Conservation (phyloP, 306 rosid species). For the Prosopis cineraria region DNA sequence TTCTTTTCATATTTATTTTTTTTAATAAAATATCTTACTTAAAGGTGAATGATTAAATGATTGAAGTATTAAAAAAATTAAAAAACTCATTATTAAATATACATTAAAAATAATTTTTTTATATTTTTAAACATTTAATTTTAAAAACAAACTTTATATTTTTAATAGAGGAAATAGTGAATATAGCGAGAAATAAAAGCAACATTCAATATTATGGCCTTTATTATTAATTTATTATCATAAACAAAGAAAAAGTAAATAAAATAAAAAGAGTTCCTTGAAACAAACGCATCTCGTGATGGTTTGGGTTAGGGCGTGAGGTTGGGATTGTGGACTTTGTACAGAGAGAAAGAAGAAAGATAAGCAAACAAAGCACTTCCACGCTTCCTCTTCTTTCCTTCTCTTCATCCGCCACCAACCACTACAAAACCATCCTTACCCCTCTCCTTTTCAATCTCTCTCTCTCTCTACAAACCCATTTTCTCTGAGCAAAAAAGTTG, state of each 20-base stretch:
- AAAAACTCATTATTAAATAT: too few relatives aligned
- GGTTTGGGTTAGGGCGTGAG: conserved; percentile 49
- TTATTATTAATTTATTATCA: neutral
- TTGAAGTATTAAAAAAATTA: too few relatives aligned
- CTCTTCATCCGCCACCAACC: conserved; percentile 38
- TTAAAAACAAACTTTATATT: too few relatives aligned
- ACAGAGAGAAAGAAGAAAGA: conserved; percentile 23
- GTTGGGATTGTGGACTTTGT: conserved; percentile 53
- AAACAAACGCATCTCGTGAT: conserved; percentile 40
- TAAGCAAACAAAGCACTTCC: conserved; percentile 37
- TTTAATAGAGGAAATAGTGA: too few relatives aligned
- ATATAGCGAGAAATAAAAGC: neutral
- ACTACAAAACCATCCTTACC: conserved; percentile 40
- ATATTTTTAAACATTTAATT: too few relatives aligned
- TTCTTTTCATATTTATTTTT: too few relatives aligned
- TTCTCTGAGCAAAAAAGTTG: neutral
- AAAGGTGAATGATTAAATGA: too few relatives aligned
- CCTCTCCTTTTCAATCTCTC: conserved; percentile 25
- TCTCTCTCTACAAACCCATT: conserved; percentile 2
- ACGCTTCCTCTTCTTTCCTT: neutral
- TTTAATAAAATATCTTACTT: too few relatives aligned
- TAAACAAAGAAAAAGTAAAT: neutral
- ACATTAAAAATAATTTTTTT: too few relatives aligned
- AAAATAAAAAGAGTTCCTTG: conserved; percentile 35
- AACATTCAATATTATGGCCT: neutral